Evolutionary conservation across 441 rosid genomes (phyloP).

Genomic region (Macaranga tanarius): DNA sequence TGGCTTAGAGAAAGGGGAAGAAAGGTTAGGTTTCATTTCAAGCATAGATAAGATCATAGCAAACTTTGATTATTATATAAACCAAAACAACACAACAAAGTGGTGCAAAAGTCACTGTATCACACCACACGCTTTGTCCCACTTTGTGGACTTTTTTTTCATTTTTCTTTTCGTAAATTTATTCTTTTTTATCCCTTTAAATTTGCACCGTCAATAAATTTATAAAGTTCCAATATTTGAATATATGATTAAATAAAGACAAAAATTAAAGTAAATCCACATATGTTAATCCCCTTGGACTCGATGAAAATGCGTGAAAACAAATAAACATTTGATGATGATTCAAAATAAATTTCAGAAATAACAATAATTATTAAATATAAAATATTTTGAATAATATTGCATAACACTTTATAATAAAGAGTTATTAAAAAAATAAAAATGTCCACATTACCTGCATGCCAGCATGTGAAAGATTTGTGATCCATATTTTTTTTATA

Average conservation of each 20-base stretch:
- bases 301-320: not conserved
- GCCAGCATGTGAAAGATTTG: conserved; percentile 20
- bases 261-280: not conserved
- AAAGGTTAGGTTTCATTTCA: conserved; percentile 3
- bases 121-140: conserved; percentile 45
- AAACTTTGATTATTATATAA: conserved; percentile 19
- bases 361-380: too few species aligned
- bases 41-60: not conserved
- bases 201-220: conserved; percentile 1
- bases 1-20: not conserved
- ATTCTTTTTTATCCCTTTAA: conserved; percentile 3
- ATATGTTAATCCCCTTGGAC: not conserved
- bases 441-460: conserved; percentile 7
- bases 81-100: conserved; percentile 5
- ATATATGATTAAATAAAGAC: not conserved
- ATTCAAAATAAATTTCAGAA: too few species aligned
- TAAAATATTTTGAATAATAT: too few species aligned
- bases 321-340: not conserved
- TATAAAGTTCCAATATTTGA: not conserved
- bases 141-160: conserved; percentile 38
- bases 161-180: not conserved
- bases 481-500: not conserved
- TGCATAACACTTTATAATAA: not conserved
- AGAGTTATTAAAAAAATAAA: not conserved
- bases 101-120: conserved; percentile 36